A percentile compares a stretch with the other conserved stretches of the same genome.
Conservation (phyloP, 495 filamentous ascomycete genomes). For the Aspergillus mulundensis region DNA sequence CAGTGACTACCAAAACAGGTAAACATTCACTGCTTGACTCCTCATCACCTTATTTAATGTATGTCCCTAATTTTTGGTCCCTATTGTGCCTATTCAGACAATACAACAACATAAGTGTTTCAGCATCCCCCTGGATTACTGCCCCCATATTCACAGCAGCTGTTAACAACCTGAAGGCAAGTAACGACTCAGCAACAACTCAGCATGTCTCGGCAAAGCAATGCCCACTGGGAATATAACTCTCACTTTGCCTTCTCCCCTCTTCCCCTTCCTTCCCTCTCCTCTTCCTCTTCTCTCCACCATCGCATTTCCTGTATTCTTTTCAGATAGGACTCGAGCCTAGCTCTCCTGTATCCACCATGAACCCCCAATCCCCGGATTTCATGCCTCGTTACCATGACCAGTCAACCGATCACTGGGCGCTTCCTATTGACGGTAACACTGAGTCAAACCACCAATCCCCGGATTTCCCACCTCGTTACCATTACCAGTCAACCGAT, state of each 20-base stretch:
- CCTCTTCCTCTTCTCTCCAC: constrained; percentile 4
- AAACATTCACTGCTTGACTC: neutral
- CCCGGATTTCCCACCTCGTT: neutral
- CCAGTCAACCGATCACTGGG: constrained; percentile 4
- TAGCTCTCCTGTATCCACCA: neutral
- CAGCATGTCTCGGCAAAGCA: neutral
- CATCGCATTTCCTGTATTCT: neutral
- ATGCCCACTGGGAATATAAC: neutral
- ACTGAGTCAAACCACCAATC: neutral
- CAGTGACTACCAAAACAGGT: no score
- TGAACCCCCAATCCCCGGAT: constrained; percentile 10
- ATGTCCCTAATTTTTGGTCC: neutral
- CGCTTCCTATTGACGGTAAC: neutral
- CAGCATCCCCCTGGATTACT: neutral
- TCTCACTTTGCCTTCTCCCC: constrained; percentile 27
- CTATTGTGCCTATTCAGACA: neutral
- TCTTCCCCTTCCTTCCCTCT: constrained; percentile 7
- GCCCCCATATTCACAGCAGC: neutral
- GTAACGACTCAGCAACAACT: neutral
- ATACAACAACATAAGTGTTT: neutral
- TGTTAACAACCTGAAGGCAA: no score
- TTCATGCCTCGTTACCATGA: neutral
- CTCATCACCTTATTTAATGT: neutral
- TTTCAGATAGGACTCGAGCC: neutral
- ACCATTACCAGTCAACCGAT: constrained; percentile 3